A percentile compares a stretch with the other conserved stretches of the same genome.
Evolutionary conservation across 331 rosid species (phyloP).

Genomic region (Malus hybrid): DNA sequence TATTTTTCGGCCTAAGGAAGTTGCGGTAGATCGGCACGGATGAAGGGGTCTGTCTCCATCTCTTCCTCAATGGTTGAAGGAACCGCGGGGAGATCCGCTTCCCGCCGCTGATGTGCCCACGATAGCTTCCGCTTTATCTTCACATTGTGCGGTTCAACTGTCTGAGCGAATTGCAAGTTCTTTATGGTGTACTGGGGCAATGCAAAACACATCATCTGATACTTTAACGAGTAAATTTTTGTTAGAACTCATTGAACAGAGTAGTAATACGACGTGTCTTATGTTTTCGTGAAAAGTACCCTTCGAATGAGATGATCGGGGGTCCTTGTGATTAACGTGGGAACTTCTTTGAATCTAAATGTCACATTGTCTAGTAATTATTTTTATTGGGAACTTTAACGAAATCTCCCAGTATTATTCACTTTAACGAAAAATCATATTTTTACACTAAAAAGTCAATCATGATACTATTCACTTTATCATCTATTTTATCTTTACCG

Average conservation of each 20-base stretch:
- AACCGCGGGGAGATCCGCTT: conserved; percentile 67
- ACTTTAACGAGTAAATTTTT: too few relatives aligned
- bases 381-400: too few relatives aligned
- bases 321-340: fast-evolving
- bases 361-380: too few relatives aligned
- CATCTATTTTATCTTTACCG: too few relatives aligned
- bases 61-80: conserved; percentile 91
- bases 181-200: conserved; percentile 54
- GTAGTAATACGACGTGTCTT: too few relatives aligned
- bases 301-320: fast-evolving
- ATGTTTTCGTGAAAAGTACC: too few relatives aligned
- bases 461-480: too few relatives aligned
- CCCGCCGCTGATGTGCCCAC: conserved; percentile 69
- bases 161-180: conserved; percentile 76
- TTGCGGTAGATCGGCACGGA: conserved; percentile 56
- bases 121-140: conserved; percentile 51
- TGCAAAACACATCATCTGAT: not conserved
- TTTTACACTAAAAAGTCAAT: too few relatives aligned
- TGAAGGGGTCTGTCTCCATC: conserved; percentile 75
- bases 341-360: too few relatives aligned
- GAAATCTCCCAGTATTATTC: too few relatives aligned
- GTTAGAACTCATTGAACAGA: too few relatives aligned
- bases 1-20: not conserved
- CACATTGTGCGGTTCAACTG: conserved; percentile 67
- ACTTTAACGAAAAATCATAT: too few relatives aligned